Conservation (phyloP, 345 rosid genomes). For the Arabidopsis suecica region DNA sequence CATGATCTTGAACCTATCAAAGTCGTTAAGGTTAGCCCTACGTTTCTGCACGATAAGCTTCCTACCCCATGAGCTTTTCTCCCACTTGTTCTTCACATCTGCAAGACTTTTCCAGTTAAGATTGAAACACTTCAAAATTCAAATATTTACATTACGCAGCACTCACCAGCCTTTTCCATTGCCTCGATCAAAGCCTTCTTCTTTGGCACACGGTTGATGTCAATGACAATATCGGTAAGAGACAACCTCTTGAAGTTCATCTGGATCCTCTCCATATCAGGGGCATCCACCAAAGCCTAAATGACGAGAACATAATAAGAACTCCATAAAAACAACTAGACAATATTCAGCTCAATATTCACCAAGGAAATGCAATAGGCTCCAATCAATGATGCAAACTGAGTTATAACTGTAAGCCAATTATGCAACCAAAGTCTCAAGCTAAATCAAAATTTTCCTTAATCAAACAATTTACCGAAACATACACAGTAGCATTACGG, state of each 20-base stretch:
- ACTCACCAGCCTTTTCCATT: conserved; percentile 92
- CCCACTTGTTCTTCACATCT: conserved; percentile 88
- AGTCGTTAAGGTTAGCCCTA: conserved; percentile 76
- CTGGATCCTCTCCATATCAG: conserved; percentile 90
- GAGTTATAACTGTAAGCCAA: neutral
- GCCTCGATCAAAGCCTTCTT: conserved; percentile 89
- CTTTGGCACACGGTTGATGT: conserved; percentile 74
- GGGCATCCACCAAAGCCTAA: conserved; percentile 95
- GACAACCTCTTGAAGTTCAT: conserved; percentile 94
- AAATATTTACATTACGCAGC: neutral
- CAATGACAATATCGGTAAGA: conserved; percentile 83
- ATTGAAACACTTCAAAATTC: neutral
- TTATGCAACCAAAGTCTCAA: neutral
- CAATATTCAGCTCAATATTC: neutral
- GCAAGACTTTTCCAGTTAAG: neutral
- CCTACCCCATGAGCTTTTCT: conserved; percentile 84
- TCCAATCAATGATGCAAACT: neutral
- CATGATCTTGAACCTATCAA: conserved; percentile 87
- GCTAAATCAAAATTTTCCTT: neutral
- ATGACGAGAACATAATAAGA: neutral
- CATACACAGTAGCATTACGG: neutral
- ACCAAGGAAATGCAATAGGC: neutral
- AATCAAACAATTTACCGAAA: neutral
- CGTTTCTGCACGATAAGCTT: conserved; percentile 74
- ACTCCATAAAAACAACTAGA: neutral